Conservation (phyloP, 208 protist genomes). For the Wallacemonas collosoma region DNA sequence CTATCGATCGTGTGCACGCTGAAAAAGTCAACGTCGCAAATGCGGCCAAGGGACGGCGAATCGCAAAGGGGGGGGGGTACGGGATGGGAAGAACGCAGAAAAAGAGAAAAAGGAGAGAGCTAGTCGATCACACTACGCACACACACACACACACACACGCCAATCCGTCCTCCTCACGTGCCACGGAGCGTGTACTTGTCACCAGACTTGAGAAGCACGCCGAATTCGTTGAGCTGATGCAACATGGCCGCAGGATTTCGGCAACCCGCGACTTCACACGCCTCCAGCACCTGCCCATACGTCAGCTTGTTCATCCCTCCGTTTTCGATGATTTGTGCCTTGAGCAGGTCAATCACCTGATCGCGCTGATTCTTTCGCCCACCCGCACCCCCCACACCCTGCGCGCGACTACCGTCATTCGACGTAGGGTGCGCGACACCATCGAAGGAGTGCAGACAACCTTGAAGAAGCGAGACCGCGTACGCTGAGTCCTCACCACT, state of each 20-base stretch:
- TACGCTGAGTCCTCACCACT: conserved; percentile 92
- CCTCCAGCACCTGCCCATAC: conserved; percentile 55
- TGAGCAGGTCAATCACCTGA: conserved; percentile 63
- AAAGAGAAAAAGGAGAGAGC: too few species aligned
- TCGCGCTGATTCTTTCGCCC: conserved; percentile 55
- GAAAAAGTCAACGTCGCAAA: background rate
- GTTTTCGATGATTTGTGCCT: conserved; percentile 55
- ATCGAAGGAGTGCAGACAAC: conserved; percentile 53
- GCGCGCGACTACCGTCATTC: background rate
- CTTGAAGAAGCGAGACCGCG: conserved; percentile 89
- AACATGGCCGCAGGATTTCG: conserved; percentile 70
- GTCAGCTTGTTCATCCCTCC: conserved; percentile 54
- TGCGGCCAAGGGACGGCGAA: too few species aligned
- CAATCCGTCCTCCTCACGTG: conserved; percentile 23
- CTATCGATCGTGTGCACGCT: background rate
- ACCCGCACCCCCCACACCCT: background rate
- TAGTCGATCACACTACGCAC: too few species aligned
- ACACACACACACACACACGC: background rate
- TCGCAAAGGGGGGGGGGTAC: too few species aligned
- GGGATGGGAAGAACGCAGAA: too few species aligned
- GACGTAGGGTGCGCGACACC: conserved; percentile 25
- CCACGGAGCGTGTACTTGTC: conserved; percentile 70
- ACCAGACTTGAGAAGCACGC: conserved; percentile 68
- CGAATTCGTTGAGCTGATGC: conserved; percentile 84
- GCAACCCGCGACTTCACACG: conserved; percentile 78